Percentiles rank a stretch among this genome's conserved stretches.
Conservation (phyloP, 495 filamentous ascomycete species). For the Talaromyces proteolyticus region DNA sequence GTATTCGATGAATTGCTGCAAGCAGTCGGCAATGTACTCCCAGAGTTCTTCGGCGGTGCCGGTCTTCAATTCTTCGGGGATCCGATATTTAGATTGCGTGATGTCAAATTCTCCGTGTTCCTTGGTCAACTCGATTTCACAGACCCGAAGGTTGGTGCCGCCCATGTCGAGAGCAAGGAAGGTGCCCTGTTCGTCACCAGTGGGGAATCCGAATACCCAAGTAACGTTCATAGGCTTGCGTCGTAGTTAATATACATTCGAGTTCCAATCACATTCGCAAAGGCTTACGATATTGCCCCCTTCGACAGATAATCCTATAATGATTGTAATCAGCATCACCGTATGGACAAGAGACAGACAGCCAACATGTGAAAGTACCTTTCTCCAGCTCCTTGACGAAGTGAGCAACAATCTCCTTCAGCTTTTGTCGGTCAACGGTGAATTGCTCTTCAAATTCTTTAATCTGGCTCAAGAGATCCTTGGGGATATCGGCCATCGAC, state of each 20-base stretch:
- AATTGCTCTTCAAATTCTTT: slow-evolving; percentile 82
- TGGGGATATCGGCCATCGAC: slow-evolving; percentile 75
- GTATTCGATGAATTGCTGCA: slow-evolving; percentile 91
- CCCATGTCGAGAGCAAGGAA: slow-evolving; percentile 97
- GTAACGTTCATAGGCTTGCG: slow-evolving; percentile 95
- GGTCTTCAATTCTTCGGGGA: slow-evolving; percentile 92
- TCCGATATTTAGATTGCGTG: slow-evolving; percentile 95
- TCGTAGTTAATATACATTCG: slow-evolving; percentile 10
- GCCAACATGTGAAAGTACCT: slow-evolving; percentile 44
- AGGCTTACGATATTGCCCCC: slow-evolving; percentile 91
- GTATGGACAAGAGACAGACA: background rate
- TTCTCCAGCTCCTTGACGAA: slow-evolving; percentile 86
- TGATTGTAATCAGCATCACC: slow-evolving; percentile 4
- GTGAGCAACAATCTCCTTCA: slow-evolving; percentile 84
- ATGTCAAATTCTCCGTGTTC: slow-evolving; percentile 97
- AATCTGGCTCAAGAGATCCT: slow-evolving; percentile 80
- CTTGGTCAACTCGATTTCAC: slow-evolving; percentile 87
- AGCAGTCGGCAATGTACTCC: slow-evolving; percentile 96
- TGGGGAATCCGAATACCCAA: slow-evolving; percentile 93
- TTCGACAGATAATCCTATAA: slow-evolving; percentile 69
- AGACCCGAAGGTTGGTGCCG: slow-evolving; percentile 95
- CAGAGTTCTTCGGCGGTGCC: slow-evolving; percentile 89
- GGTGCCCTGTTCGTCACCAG: slow-evolving; percentile 83
- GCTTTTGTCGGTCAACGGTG: slow-evolving; percentile 67
- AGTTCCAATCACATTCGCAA: too few species aligned